Evolutionary conservation across 2,329 filamentous ascomycete species (phyloP).

Genomic region (Cladosporium sphaerospermum): DNA sequence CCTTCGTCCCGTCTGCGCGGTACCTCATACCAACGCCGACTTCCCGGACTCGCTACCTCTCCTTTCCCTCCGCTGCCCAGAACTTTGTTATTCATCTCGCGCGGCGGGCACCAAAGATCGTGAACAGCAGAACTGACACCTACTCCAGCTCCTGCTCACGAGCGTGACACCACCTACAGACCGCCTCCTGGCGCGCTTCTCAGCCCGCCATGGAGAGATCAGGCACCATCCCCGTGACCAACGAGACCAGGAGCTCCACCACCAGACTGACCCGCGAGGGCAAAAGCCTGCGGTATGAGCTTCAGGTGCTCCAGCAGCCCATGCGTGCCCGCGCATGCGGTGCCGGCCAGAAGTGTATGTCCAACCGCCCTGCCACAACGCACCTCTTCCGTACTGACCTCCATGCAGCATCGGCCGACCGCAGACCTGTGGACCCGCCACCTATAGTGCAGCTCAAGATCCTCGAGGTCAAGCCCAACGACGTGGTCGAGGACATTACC

Average conservation of each 20-base stretch:
- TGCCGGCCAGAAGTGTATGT: constrained; percentile 86
- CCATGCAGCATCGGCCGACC: constrained; percentile 67
- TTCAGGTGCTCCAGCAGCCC: constrained; percentile 88
- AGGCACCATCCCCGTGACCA: constrained; percentile 36
- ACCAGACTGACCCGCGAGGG: constrained; percentile 65
- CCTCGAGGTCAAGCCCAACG: constrained; percentile 57
- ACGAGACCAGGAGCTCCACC: constrained; percentile 50
- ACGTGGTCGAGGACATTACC: constrained; percentile 54
- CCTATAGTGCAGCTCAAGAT: constrained; percentile 89
- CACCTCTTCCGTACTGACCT: constrained; percentile 16
- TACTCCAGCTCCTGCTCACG: not conserved
- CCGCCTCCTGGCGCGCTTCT: not conserved
- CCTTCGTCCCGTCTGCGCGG: constrained; percentile 8
- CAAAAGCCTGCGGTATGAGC: constrained; percentile 69
- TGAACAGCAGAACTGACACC: not conserved
- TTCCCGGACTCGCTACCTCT: constrained; percentile 1
- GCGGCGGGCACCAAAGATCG: not conserved
- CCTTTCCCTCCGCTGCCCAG: not conserved
- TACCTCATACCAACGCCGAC: constrained; percentile 11
- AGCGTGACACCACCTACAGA: not conserved
- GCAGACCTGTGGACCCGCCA: constrained; percentile 86
- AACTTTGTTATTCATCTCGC: constrained; percentile 1
- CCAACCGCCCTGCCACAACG: not conserved
- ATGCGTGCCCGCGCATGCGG: constrained; percentile 92
- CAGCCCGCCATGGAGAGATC: constrained; percentile 13